Conservation (phyloP, 768 basidiomycete species). For the Mycena indigotica region DNA sequence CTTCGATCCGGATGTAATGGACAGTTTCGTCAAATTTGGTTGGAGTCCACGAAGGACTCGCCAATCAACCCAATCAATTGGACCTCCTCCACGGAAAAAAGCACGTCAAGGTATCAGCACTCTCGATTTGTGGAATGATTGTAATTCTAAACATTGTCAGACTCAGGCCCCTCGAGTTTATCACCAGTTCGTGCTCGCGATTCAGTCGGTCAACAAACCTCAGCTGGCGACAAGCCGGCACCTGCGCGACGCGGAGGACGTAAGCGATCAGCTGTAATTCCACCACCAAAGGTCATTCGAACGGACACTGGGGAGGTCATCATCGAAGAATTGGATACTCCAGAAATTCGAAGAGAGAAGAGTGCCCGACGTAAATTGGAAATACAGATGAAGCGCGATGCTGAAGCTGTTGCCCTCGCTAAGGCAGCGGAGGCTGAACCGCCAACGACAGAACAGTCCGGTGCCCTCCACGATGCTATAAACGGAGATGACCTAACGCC, state of each 20-base stretch:
- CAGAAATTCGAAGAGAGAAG: slow-evolving; percentile 64
- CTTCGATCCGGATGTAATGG: slow-evolving; percentile 19
- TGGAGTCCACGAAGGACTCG: slow-evolving; percentile 83
- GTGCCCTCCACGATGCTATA: neutral
- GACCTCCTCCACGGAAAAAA: slow-evolving; percentile 59
- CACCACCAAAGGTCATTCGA: slow-evolving; percentile 29
- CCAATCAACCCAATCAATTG: slow-evolving; percentile 45
- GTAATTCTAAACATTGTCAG: slow-evolving; percentile 20
- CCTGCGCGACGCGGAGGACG: neutral
- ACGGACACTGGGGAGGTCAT: slow-evolving; percentile 54
- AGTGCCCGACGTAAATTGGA: slow-evolving; percentile 48
- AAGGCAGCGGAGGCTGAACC: slow-evolving; percentile 5
- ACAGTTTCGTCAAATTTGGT: slow-evolving; percentile 85
- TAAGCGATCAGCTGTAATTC: slow-evolving; percentile 4
- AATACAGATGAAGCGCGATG: slow-evolving; percentile 21
- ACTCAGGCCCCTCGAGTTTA: slow-evolving; percentile 44
- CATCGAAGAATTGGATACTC: slow-evolving; percentile 75
- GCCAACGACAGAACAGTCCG: neutral
- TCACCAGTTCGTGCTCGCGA: slow-evolving; percentile 49
- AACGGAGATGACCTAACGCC: neutral
- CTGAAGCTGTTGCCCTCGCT: neutral
- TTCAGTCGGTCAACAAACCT: slow-evolving; percentile 48
- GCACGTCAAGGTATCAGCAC: slow-evolving; percentile 44
- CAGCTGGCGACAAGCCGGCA: slow-evolving; percentile 27
- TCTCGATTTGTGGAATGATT: neutral